Evolutionary conservation across 345 rosid genomes (phyloP).

Genomic region (Eucalyptus urophylla): DNA sequence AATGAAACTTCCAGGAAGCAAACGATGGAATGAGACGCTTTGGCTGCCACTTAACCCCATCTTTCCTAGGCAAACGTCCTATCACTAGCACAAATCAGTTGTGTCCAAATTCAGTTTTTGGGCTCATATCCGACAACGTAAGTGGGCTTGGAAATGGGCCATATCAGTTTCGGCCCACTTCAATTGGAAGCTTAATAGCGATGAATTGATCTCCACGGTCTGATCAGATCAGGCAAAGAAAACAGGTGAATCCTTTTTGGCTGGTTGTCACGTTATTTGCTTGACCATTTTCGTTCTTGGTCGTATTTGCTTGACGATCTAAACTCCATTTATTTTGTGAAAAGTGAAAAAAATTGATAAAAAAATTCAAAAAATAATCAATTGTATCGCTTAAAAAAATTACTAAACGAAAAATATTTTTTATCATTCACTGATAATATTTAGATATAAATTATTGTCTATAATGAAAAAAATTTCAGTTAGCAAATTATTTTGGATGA

Average conservation of each 20-base stretch:
- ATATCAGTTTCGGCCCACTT: neutral
- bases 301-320: too few species aligned
- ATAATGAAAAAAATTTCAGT: too few species aligned
- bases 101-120: neutral
- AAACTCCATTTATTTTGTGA: too few species aligned
- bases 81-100: neutral
- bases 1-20: neutral
- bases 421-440: too few species aligned
- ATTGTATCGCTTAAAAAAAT: too few species aligned
- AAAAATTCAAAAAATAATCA: too few species aligned
- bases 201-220: neutral
- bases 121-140: neutral
- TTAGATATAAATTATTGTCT: too few species aligned
- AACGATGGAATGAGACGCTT: neutral
- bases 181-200: neutral
- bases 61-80: neutral
- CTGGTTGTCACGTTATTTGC: neutral
- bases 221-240: neutral
- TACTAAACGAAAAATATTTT: accelerated
- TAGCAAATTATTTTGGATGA: accelerated
- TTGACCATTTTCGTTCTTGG: too few species aligned
- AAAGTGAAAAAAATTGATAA: too few species aligned
- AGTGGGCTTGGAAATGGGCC: neutral
- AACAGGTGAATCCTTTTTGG: neutral
- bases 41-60: neutral